Evolutionary conservation across 345 rosid genomes (phyloP).

Genomic region (Eucalyptus erythrocorys): DNA sequence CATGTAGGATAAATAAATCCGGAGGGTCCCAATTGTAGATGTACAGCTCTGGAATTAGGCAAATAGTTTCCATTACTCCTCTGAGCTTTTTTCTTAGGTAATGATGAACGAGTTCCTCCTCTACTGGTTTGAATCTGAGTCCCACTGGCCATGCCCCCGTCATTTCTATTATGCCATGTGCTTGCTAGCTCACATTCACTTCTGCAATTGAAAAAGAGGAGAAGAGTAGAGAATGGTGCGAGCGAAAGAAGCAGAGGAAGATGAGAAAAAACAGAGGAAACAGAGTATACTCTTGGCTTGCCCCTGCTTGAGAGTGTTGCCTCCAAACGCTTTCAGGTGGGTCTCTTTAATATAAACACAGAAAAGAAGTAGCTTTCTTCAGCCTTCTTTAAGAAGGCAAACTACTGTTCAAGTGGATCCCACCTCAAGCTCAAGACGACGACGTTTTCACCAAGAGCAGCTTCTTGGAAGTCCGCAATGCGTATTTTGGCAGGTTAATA

Average conservation of each 20-base stretch:
- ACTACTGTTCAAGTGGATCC: not conserved
- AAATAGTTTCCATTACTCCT: not conserved
- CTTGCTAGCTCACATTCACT: not conserved
- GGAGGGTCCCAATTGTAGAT: not conserved
- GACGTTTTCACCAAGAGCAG: not conserved
- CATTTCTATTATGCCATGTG: not conserved
- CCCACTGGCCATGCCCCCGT: not conserved
- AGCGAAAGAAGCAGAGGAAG: not conserved
- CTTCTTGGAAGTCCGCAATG: not conserved
- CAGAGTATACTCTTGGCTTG: not conserved
- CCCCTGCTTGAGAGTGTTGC: not conserved
- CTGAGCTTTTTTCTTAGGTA: not conserved
- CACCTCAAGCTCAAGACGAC: not conserved
- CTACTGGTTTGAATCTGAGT: not conserved
- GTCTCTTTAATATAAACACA: not conserved
- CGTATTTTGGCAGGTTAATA: not conserved
- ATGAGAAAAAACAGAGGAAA: not conserved
- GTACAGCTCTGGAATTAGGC: not conserved
- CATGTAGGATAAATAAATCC: not conserved
- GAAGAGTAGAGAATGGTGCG: rapidly evolving
- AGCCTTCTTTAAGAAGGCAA: not conserved
- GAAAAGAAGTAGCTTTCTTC: not conserved
- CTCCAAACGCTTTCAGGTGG: not conserved
- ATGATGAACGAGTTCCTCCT: not conserved
- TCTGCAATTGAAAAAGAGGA: not conserved